Evolutionary conservation across 768 basidiomycete genomes (phyloP), one percentile per base, ranked within the genome.

Genomic region (Rhizopogon sp.): DNA sequence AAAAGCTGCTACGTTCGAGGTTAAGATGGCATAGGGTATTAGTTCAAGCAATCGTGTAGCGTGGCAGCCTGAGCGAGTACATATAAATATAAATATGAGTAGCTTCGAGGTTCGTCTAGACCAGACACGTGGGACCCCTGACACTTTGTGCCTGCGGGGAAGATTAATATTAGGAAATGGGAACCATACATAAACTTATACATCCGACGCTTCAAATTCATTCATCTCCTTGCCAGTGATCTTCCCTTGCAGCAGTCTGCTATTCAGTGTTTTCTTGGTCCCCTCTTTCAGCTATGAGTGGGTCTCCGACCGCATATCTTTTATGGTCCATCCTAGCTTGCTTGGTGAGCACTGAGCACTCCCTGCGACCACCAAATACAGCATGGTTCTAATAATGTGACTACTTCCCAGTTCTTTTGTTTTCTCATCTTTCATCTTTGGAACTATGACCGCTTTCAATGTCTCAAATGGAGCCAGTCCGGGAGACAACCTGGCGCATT

Each of bases 401-500:
- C n/a, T 35, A 39, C 51, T 52, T 52, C 44, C 35, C 59, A 88
- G 89, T 90, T 90, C 64, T 76, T 82, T 53, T 61, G 71, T 43
- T 88, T 89, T 67, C 77, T 90, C 53, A 62, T 87, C 45, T 74
- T 80, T 61, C 90, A 92, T 67, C 78, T 92, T n/a, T 92, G 87
- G 87, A 75, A 73, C 58, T 92, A 90, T 63, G 90, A 92, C 71
- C 77, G 71, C 56, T 88, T 90, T 69, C 77, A 83, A 58, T 90
- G 90, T 69, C 69, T 90, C 44, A 79, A 74, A 68, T 90, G 88
- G 88, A 77, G 41, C 46, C 59, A 82, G 65, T 77, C 83, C 13
- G 88, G 87, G 35, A 78, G 87, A 51, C 87, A 88, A 66, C 87
- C 86, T 54, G 90, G 90, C 54, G 83, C 90, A 11, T 93, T 93